Conservation (phyloP, 2,329 filamentous ascomycete genomes). For the Aspergillus floridensis region DNA sequence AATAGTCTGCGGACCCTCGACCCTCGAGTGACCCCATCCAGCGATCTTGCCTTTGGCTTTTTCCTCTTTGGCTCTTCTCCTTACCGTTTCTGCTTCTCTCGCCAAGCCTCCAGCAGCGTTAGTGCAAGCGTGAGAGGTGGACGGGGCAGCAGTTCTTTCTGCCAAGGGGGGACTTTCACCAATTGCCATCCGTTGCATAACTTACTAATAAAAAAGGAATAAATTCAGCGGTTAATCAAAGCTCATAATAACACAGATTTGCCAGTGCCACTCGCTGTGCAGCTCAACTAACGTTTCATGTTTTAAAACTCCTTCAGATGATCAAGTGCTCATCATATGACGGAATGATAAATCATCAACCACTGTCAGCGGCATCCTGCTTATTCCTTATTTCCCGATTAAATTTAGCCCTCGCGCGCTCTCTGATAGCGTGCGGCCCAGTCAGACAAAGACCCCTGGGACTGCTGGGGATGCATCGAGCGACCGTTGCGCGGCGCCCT, state of each 20-base stretch:
- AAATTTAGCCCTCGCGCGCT: neutral
- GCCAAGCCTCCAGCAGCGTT: neutral
- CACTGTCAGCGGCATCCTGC: neutral
- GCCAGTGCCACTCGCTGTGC: neutral
- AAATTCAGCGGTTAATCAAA: too few species aligned
- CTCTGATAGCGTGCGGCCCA: neutral
- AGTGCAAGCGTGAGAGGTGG: neutral
- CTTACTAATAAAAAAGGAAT: too few species aligned
- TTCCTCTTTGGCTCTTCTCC: neutral
- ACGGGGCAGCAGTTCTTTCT: neutral
- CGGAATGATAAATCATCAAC: neutral
- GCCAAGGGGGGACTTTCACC: too few species aligned
- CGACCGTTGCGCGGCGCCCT: neutral
- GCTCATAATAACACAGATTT: too few species aligned
- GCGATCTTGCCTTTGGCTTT: neutral
- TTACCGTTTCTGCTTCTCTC: neutral
- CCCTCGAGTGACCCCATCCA: neutral
- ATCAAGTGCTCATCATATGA: neutral
- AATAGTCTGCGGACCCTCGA: slow-evolving; percentile 3
- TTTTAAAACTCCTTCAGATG: neutral
- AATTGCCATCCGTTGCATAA: too few species aligned
- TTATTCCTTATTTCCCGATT: neutral
- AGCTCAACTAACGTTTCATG: too few species aligned
- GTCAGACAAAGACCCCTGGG: neutral
- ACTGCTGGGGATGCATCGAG: neutral